A percentile compares a stretch with the other conserved stretches of the same genome.
These are phyloP conservation scores for Trichosporon sp. DNA, from an alignment of 1,284 basidiomycete genomes.

Conservation along the genomic window DNA sequence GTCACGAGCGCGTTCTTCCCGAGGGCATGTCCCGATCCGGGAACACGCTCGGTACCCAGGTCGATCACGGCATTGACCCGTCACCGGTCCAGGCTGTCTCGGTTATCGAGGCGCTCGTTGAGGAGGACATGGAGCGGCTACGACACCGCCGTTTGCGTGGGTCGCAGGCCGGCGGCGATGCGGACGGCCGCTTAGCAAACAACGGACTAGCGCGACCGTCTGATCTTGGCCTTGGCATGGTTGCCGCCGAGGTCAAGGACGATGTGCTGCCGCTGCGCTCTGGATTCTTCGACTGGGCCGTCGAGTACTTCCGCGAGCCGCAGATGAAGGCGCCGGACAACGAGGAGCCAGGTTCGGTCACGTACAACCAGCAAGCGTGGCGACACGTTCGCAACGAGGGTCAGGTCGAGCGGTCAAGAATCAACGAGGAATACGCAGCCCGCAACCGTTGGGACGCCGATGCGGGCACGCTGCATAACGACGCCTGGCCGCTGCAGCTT, in stretches of 20 bases:
- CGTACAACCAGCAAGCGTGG: constrained; percentile 97
- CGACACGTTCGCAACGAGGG: constrained; percentile 86
- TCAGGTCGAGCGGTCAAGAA: constrained; percentile 66
- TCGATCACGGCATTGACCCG: constrained; percentile 22
- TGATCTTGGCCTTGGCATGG: constrained; percentile 56
- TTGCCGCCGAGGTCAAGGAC: constrained; percentile 58
- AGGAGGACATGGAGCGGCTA: constrained; percentile 86
- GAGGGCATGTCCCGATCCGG: constrained; percentile 27
- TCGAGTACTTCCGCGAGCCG: constrained; percentile 96
- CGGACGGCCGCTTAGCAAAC: constrained; percentile 46
- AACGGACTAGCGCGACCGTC: constrained; percentile 48
- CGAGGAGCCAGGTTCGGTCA: constrained; percentile 90
- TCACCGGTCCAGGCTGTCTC: constrained; percentile 62
- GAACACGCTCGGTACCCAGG: constrained; percentile 23
- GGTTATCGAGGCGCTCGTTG: constrained; percentile 82
- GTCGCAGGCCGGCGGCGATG: constrained; percentile 52
- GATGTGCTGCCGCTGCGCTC: constrained; percentile 81
- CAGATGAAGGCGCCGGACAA: constrained; percentile 97
- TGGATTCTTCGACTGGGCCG: constrained; percentile 92
- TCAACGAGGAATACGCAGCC: constrained; percentile 70
- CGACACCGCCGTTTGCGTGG: constrained; percentile 65
- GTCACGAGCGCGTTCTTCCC: constrained; percentile 45
- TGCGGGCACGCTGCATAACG: constrained; percentile 71
- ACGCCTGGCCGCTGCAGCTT: constrained; percentile 73
- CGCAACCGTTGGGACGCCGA: constrained; percentile 77